Evolutionary conservation across 176 grass and related monocot genomes (phyloP), one percentile per base, ranked within the genome.

Genomic region (Carex littledalei): DNA sequence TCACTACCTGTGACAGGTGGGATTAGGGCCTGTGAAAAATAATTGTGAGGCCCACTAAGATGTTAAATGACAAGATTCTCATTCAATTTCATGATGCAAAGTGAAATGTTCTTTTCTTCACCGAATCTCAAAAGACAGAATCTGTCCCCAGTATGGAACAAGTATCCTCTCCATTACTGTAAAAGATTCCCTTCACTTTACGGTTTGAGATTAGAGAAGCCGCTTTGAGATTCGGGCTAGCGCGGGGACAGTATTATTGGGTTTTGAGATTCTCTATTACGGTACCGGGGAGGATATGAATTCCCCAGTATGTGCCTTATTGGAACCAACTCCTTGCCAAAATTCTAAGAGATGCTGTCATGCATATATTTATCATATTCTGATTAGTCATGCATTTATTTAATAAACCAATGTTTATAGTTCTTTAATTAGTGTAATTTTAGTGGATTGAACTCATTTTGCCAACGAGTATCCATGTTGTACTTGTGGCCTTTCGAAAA

Each of bases 1-100:
- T n/a, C n/a, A n/a, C n/a, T n/a, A n/a, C 60, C 7, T 41, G 67
- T 69, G 66, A 69, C 66, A 73, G 17, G 37, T 47, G 18, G 37
- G 17, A 47, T 72, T 6, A 49, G 17, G 3, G 3, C 41, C 39
- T 82, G 57, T 82, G 35, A 45, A 63, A 82, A 45, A 81, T 81
- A 8, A 76, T 53, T 76, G 21, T 31, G 61, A 60, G 81, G 35
- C 14, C 81, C 61, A 50, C 81, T 68, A 14, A 34, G 8, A 49
- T 83, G 81, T 83, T 66, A 67, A 83, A 67, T 68, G 81, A 67
- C 81, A 68, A 83, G 81, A 83, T 83, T 83, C 81, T 83, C 81
- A 83, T 83, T 54, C 81, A 83, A 83, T 18, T 81, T 67, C 55
- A 18, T 67, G 47, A 83, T 68, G 41, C 62, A 68, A 83, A 68